These are phyloP conservation scores for Cicer bijugum DNA, from an alignment of 306 rosid genomes.

Conservation along the genomic window DNA sequence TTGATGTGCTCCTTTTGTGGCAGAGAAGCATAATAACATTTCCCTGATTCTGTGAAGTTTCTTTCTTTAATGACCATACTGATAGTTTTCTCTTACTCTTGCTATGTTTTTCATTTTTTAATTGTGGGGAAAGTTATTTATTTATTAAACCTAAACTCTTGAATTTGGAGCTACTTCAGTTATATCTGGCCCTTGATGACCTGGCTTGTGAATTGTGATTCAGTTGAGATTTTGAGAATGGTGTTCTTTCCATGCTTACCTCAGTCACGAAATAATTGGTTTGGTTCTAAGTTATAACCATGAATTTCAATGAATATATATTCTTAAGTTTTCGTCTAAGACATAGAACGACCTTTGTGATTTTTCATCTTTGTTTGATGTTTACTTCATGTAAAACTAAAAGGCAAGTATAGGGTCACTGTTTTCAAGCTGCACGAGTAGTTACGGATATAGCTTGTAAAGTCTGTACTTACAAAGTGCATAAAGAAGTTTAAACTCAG, in stretches of 20 bases:
- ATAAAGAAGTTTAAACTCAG: constrained; percentile 34
- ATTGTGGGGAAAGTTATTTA: background rate
- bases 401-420: constrained; percentile 23
- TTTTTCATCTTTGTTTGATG: constrained; percentile 24
- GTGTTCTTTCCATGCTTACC: constrained; percentile 36
- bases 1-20: constrained; percentile 25
- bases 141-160: constrained; percentile 12
- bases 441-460: constrained; percentile 31
- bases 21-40: constrained; percentile 16
- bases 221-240: constrained; percentile 13
- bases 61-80: constrained; percentile 7
- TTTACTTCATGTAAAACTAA: constrained; percentile 15
- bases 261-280: background rate
- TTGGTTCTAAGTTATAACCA: constrained; percentile 1
- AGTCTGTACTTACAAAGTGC: constrained; percentile 13
- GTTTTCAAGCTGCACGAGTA: constrained; percentile 13
- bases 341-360: constrained; percentile 18
- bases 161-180: constrained; percentile 25
- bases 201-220: constrained; percentile 27
- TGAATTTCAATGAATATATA: background rate
- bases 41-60: constrained; percentile 28
- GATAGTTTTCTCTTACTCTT: constrained; percentile 11
- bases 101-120: background rate
- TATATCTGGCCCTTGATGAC: constrained; percentile 30
- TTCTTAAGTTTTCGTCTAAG: constrained; percentile 13